A percentile compares a stretch with the other conserved stretches of the same genome.
Conservation (phyloP, 805 yeast species). For the Pichia gijzeniarum region DNA sequence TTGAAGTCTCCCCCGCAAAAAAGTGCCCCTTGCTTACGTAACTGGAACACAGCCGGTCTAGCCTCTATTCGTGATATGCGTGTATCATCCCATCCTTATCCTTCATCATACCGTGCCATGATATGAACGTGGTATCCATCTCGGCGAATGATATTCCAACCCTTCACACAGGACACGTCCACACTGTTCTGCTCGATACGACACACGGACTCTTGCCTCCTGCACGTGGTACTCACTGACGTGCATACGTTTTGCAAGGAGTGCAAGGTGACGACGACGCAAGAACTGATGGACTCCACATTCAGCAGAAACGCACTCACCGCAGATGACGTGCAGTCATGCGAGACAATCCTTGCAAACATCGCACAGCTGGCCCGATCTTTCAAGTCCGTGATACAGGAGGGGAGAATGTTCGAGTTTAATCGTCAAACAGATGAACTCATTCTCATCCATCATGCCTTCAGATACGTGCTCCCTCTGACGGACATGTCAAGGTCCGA, state of each 20-base stretch:
- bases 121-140: too few relatives aligned
- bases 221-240: constrained; percentile 1
- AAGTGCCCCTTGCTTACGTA: too few relatives aligned
- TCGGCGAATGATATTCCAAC: constrained; percentile 1
- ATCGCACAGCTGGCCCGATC: not conserved
- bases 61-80: too few relatives aligned
- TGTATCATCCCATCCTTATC: too few relatives aligned
- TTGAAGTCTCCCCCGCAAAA: too few relatives aligned
- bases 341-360: not conserved
- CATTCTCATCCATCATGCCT: not conserved
- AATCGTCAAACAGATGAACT: not conserved
- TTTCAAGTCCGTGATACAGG: not conserved
- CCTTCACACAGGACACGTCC: not conserved
- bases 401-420: not conserved
- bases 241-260: not conserved
- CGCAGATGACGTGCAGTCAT: not conserved
- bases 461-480: constrained; percentile 1
- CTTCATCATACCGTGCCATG: too few relatives aligned
- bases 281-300: not conserved
- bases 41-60: too few relatives aligned
- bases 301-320: constrained; percentile 1
- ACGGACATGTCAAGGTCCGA: not conserved
- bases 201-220: too few relatives aligned
- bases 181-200: too few relatives aligned
- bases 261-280: not conserved